These are phyloP conservation scores for Fonsecaea erecta DNA, from an alignment of 2,329 filamentous ascomycete genomes.

Conservation along the genomic window DNA sequence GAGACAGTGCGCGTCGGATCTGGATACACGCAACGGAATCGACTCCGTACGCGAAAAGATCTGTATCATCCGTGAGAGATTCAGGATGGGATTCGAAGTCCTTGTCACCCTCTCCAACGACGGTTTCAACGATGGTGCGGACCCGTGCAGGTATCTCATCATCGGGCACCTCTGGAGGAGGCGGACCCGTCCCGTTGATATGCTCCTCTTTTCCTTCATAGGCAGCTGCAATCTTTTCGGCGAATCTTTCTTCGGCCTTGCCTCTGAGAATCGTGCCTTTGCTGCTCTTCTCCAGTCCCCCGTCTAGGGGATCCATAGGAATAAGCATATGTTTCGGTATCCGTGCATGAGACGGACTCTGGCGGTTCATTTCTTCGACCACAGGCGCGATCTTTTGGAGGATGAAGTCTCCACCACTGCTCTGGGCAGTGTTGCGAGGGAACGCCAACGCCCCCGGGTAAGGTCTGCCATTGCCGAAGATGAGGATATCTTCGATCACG, in stretches of 20 bases:
- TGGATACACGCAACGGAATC: constrained; percentile 65
- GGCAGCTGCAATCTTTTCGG: constrained; percentile 39
- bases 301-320: constrained; percentile 45
- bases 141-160: constrained; percentile 1
- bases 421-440: constrained; percentile 38
- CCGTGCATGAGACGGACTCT: constrained; percentile 57
- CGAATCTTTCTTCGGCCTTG: constrained; percentile 58
- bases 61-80: constrained; percentile 47
- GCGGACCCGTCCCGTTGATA: constrained; percentile 21
- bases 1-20: constrained; percentile 42
- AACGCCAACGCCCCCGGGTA: constrained; percentile 64
- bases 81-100: constrained; percentile 2
- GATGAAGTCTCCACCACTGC: constrained; percentile 48
- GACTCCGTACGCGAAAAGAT: constrained; percentile 63
- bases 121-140: neutral
- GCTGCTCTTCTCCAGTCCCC: constrained; percentile 61
- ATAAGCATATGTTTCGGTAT: constrained; percentile 59
- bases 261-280: constrained; percentile 64
- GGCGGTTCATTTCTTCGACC: constrained; percentile 55
- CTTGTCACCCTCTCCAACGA: constrained; percentile 5
- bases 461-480: constrained; percentile 64
- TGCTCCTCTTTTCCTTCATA: constrained; percentile 43
- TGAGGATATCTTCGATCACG: constrained; percentile 59
- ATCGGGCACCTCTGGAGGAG: neutral
- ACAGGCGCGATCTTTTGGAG: constrained; percentile 47